Conservation (phyloP, 768 basidiomycete species). For the Rhizopogon vesiculosus region DNA sequence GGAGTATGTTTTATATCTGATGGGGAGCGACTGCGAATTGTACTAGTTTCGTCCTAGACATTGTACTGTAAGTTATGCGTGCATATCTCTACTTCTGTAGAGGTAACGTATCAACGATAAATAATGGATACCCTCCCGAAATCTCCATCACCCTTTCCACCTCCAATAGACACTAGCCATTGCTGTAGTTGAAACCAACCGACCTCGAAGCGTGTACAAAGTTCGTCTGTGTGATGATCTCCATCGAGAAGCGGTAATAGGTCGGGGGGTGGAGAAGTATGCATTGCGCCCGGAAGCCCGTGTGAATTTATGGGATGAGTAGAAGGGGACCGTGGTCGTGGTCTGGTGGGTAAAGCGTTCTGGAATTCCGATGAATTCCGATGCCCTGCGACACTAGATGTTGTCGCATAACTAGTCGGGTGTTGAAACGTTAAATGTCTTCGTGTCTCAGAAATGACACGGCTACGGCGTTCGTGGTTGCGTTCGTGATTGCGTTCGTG, state of each 20-base stretch:
- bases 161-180: conserved; percentile 62
- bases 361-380: not conserved
- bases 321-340: conserved; percentile 59
- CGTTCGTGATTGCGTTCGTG: too few relatives aligned
- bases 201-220: conserved; percentile 76
- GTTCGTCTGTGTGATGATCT: conserved; percentile 88
- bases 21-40: not conserved
- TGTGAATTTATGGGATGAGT: conserved; percentile 24
- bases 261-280: conserved; percentile 41
- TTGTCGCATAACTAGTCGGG: not conserved
- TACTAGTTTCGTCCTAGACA: too few relatives aligned
- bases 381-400: conserved; percentile 11
- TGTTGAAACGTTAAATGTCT: conserved; percentile 17
- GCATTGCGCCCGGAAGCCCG: conserved; percentile 17
- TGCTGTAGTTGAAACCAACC: conserved; percentile 79
- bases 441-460: conserved; percentile 26
- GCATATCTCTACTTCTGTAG: not conserved
- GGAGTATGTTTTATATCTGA: conserved; percentile 69
- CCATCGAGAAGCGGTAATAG: conserved; percentile 92
- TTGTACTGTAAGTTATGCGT: too few relatives aligned
- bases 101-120: conserved; percentile 46
- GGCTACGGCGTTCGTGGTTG: conserved; percentile 15
- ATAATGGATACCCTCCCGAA: conserved; percentile 76
- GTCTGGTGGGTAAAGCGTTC: not conserved
- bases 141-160: conserved; percentile 57